phyloP scores from a whole-genome alignment of 2,329 filamentous ascomycete genomes.

The Ophiostoma ulmi region DNA sequence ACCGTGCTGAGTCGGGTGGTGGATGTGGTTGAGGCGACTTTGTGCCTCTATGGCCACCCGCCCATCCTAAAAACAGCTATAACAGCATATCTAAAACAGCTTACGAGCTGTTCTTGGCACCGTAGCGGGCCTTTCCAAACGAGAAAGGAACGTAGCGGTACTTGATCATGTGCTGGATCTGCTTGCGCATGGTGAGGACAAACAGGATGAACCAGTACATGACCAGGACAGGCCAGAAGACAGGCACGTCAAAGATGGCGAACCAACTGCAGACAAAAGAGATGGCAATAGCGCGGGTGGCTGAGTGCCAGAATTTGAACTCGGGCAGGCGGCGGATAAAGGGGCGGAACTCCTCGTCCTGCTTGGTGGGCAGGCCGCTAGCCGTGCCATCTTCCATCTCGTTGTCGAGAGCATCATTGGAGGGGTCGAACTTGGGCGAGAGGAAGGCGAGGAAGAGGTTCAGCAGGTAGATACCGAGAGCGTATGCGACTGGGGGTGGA shows the following conservation, averaged over 20 bases:
- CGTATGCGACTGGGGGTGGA: constrained; percentile 71
- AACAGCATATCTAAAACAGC: background rate
- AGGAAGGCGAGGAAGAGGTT: constrained; percentile 99
- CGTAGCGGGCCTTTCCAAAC: constrained; percentile 80
- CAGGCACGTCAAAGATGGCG: constrained; percentile 88
- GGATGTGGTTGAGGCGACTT: background rate
- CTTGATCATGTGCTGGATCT: constrained; percentile 99
- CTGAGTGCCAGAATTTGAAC: constrained; percentile 99
- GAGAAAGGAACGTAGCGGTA: constrained; percentile 96
- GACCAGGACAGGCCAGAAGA: constrained; percentile 98
- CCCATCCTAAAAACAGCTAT: background rate
- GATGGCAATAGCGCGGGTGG: constrained; percentile 79
- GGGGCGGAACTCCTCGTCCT: constrained; percentile 94
- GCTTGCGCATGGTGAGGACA: constrained; percentile 93
- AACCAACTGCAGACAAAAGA: constrained; percentile 89
- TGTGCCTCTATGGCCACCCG: background rate
- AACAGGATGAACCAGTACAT: constrained; percentile 99
- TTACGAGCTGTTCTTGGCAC: constrained; percentile 51
- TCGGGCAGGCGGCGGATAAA: constrained; percentile 95
- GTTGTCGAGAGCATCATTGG: constrained; percentile 82
- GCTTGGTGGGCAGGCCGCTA: constrained; percentile 81
- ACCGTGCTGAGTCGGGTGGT: background rate
- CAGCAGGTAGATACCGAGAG: constrained; percentile 94
- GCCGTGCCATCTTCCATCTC: constrained; percentile 91
- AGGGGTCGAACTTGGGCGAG: constrained; percentile 97